phyloP scores from a whole-genome alignment of 2,329 filamentous ascomycete species.

The Hortaea werneckii region DNA sequence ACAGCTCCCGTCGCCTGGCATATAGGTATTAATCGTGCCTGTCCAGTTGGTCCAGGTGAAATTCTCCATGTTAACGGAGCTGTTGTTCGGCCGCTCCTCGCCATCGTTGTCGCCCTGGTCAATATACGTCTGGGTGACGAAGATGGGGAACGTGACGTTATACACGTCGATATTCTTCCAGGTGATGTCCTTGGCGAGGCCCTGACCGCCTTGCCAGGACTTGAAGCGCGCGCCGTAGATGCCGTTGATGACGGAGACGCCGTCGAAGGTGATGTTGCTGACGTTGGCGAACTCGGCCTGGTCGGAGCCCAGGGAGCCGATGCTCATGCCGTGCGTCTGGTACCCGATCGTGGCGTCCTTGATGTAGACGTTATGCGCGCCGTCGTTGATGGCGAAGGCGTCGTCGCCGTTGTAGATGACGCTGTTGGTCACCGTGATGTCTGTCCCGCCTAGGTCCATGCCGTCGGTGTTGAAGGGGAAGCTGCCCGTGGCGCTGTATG shows the following conservation, averaged over 20 bases:
- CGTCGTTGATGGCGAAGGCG: conserved; percentile 32
- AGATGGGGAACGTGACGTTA: conserved; percentile 39
- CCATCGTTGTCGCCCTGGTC: conserved; percentile 29
- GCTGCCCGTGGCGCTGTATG: conserved; percentile 23
- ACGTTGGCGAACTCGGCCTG: conserved; percentile 29
- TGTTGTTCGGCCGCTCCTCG: conserved; percentile 26
- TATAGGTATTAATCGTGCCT: conserved; percentile 33
- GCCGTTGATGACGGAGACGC: conserved; percentile 33
- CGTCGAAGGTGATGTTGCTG: conserved; percentile 33
- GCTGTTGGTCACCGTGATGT: conserved; percentile 22
- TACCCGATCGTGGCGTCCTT: conserved; percentile 33
- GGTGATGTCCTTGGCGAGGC: conserved; percentile 33
- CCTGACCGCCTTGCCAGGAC: conserved; percentile 34
- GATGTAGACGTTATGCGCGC: conserved; percentile 31
- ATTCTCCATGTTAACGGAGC: conserved; percentile 33
- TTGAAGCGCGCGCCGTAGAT: conserved; percentile 37
- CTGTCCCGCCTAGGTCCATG: conserved; percentile 25
- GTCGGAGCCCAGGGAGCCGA: conserved; percentile 33
- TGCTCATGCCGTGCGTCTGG: conserved; percentile 33
- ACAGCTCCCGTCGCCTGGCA: conserved; percentile 36
- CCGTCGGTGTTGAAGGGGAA: conserved; percentile 37
- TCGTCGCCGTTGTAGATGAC: conserved; percentile 36
- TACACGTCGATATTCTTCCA: conserved; percentile 35
- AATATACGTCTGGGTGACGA: conserved; percentile 37
- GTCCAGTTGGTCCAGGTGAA: conserved; percentile 34